A percentile compares a stretch with the other conserved stretches of the same genome.
Conservation (phyloP, 1,139 yeast genomes). For the Yamadazyma sp. region DNA sequence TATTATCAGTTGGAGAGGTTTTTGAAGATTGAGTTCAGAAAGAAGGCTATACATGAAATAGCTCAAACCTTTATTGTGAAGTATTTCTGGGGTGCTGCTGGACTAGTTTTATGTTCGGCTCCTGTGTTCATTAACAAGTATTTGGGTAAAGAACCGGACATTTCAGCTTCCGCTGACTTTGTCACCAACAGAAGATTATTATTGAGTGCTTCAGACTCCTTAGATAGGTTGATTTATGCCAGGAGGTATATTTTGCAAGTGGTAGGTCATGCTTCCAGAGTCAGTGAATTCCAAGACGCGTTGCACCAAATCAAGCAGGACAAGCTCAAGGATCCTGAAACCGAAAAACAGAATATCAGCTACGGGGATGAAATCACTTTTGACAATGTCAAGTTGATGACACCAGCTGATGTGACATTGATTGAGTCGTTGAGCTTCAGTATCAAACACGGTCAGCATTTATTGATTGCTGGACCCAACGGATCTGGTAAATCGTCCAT, state of each 20-base stretch:
- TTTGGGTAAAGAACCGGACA: slow-evolving; percentile 46
- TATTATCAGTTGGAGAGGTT: slow-evolving; percentile 83
- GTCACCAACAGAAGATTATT: slow-evolving; percentile 88
- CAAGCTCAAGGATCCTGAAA: slow-evolving; percentile 10
- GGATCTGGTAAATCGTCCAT: slow-evolving; percentile 94
- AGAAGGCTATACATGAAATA: slow-evolving; percentile 71
- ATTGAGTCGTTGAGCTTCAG: slow-evolving; percentile 67
- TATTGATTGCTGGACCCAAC: slow-evolving; percentile 90
- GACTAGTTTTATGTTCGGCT: slow-evolving; percentile 81
- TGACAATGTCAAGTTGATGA: slow-evolving; percentile 70
- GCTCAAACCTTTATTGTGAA: slow-evolving; percentile 85
- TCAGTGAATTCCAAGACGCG: slow-evolving; percentile 67
- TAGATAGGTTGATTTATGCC: slow-evolving; percentile 83
- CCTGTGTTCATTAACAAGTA: slow-evolving; percentile 79
- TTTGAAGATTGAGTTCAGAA: slow-evolving; percentile 73
- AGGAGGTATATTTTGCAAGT: slow-evolving; percentile 83
- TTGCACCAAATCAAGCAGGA: slow-evolving; percentile 51
- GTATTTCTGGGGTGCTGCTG: slow-evolving; percentile 95
- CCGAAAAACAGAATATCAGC: slow-evolving; percentile 31
- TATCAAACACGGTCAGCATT: slow-evolving; percentile 78
- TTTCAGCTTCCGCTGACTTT: slow-evolving; percentile 69
- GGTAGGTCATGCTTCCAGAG: slow-evolving; percentile 79
- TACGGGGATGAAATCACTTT: slow-evolving; percentile 66
- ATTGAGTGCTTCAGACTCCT: slow-evolving; percentile 82
- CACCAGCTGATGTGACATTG: slow-evolving; percentile 81